Conservation (phyloP, 768 basidiomycete genomes). For the Amanita molliuscula region DNA sequence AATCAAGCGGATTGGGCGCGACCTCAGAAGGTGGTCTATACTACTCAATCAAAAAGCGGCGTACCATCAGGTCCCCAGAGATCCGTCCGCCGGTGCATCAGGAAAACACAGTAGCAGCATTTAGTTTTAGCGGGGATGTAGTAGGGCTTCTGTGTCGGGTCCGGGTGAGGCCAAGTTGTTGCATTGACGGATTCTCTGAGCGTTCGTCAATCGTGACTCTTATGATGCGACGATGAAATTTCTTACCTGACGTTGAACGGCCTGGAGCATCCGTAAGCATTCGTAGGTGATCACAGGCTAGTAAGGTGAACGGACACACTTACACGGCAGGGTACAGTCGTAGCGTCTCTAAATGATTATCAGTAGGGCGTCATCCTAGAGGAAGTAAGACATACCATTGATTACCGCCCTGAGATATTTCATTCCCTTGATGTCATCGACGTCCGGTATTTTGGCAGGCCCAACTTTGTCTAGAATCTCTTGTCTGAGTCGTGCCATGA, state of each 20-base stretch:
- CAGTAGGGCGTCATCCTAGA: background rate
- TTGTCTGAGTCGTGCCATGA: slow-evolving; percentile 36
- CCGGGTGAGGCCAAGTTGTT: slow-evolving; percentile 36
- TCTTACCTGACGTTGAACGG: slow-evolving; percentile 39
- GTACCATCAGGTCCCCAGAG: slow-evolving; percentile 67
- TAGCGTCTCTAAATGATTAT: slow-evolving; percentile 31
- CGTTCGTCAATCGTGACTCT: background rate
- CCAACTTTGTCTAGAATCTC: slow-evolving; percentile 50
- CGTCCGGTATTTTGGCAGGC: slow-evolving; percentile 33
- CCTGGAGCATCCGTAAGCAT: slow-evolving; percentile 11
- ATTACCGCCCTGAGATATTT: slow-evolving; percentile 56
- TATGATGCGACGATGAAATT: background rate
- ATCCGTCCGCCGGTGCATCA: slow-evolving; percentile 57
- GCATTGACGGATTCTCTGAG: slow-evolving; percentile 36
- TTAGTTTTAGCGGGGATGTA: slow-evolving; percentile 43
- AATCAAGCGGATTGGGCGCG: background rate
- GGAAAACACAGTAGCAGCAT: slow-evolving; percentile 46
- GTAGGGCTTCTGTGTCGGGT: slow-evolving; percentile 35
- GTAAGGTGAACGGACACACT: slow-evolving; percentile 4
- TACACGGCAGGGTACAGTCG: slow-evolving; percentile 48
- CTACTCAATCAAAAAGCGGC: background rate
- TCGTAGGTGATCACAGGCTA: background rate
- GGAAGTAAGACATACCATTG: slow-evolving; percentile 31
- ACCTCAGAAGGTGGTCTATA: background rate
- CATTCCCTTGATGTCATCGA: slow-evolving; percentile 50